These are phyloP conservation scores for Ophiostoma piceae DNA, from an alignment of 2,329 filamentous ascomycete species.

Conservation along the genomic window DNA sequence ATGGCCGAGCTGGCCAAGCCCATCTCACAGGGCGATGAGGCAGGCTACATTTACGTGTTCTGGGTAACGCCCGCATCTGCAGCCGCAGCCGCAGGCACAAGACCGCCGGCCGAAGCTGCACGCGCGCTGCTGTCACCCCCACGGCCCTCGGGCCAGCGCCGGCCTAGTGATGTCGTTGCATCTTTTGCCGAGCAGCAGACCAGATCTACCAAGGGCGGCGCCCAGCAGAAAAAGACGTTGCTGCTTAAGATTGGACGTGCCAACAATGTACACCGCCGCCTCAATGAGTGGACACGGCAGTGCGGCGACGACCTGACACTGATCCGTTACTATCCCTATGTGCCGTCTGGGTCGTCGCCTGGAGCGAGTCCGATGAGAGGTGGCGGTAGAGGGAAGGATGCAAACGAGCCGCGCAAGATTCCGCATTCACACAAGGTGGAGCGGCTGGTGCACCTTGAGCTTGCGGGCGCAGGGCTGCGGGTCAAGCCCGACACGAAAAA, in stretches of 20 bases:
- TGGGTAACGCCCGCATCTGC: slow-evolving; percentile 74
- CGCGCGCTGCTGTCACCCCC: slow-evolving; percentile 53
- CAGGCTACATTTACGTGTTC: slow-evolving; percentile 98
- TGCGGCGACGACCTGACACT: slow-evolving; percentile 86
- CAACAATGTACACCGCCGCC: slow-evolving; percentile 79
- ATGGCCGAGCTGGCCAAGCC: slow-evolving; percentile 72
- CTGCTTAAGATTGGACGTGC: slow-evolving; percentile 63
- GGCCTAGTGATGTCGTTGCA: slow-evolving; percentile 52
- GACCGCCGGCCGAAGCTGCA: slow-evolving; percentile 54
- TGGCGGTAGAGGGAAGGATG: background rate
- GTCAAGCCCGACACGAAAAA: slow-evolving; percentile 44
- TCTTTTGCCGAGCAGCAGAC: slow-evolving; percentile 40
- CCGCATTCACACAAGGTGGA: slow-evolving; percentile 85
- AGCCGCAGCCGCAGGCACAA: slow-evolving; percentile 46
- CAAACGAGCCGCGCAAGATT: slow-evolving; percentile 57
- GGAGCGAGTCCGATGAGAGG: background rate
- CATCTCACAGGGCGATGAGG: slow-evolving; percentile 67
- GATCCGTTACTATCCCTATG: slow-evolving; percentile 86
- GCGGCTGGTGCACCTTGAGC: slow-evolving; percentile 81
- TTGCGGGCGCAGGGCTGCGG: slow-evolving; percentile 57
- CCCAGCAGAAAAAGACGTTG: slow-evolving; percentile 18
- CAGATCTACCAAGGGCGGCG: background rate
- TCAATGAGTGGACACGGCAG: slow-evolving; percentile 91
- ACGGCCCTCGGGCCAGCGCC: slow-evolving; percentile 39
- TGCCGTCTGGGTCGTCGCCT: slow-evolving; percentile 39